phyloP scores from a whole-genome alignment of 495 filamentous ascomycete genomes.

The Aspergillus sparsus region DNA sequence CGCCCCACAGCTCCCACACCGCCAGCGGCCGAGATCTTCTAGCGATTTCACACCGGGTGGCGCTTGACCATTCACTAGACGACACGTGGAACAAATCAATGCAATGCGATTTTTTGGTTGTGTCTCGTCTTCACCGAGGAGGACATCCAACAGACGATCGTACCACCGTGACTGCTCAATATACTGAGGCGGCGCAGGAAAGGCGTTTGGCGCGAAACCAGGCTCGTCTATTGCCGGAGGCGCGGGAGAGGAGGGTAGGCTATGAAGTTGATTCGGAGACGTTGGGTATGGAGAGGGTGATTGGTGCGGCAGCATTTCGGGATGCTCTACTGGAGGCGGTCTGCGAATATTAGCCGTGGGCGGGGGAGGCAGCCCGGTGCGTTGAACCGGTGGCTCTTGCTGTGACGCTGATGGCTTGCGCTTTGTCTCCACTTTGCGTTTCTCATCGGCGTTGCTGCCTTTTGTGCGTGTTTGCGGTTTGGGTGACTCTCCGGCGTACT shows the following conservation, averaged over 20 bases:
- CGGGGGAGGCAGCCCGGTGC: constrained; percentile 69
- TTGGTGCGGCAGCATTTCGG: constrained; percentile 1
- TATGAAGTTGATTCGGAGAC: constrained; percentile 15
- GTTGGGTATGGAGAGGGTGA: constrained; percentile 12
- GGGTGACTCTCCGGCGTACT: constrained; percentile 73
- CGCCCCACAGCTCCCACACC: constrained; percentile 80
- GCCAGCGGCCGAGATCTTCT: constrained; percentile 84
- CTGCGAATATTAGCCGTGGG: constrained; percentile 82
- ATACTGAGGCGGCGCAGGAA: constrained; percentile 48
- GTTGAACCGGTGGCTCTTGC: constrained; percentile 30
- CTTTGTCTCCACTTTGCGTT: constrained; percentile 24
- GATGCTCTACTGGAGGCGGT: constrained; percentile 20
- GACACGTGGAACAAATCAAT: constrained; percentile 79
- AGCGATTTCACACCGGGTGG: constrained; percentile 79
- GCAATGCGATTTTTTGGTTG: constrained; percentile 87
- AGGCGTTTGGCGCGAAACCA: constrained; percentile 64
- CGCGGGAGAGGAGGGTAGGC: constrained; percentile 22
- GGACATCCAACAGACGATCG: constrained; percentile 85
- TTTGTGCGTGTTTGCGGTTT: constrained; percentile 40
- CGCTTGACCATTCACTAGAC: constrained; percentile 93
- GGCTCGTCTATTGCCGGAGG: constrained; percentile 35
- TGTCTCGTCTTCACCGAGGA: constrained; percentile 94
- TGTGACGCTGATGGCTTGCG: constrained; percentile 12
- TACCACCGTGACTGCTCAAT: constrained; percentile 74
- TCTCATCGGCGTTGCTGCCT: constrained; percentile 21